Evolutionary conservation across 768 basidiomycete species (phyloP).

Genomic region (Collybiopsis luxurians): DNA sequence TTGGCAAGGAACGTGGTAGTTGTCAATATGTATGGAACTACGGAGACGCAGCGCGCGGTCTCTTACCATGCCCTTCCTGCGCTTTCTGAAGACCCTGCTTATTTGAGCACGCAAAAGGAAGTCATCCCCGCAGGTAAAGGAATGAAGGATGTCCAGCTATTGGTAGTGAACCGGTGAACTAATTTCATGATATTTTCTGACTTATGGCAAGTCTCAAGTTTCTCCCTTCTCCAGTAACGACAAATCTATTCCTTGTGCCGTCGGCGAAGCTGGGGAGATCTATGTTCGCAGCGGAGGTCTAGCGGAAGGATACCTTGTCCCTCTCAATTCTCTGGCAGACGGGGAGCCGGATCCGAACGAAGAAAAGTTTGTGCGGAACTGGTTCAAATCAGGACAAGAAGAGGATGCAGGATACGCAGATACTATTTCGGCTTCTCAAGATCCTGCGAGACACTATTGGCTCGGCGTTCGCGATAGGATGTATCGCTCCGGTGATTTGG

Average conservation of each 20-base stretch:
- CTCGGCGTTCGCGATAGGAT: slow-evolving; percentile 94
- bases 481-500: slow-evolving; percentile 97
- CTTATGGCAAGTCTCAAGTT: too few relatives aligned
- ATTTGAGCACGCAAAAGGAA: slow-evolving; percentile 92
- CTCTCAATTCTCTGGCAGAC: slow-evolving; percentile 79
- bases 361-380: slow-evolving; percentile 93
- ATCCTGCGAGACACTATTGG: slow-evolving; percentile 82
- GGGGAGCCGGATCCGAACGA: slow-evolving; percentile 65
- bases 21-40: slow-evolving; percentile 99
- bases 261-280: slow-evolving; percentile 98
- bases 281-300: slow-evolving; percentile 96
- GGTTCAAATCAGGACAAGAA: slow-evolving; percentile 57
- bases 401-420: not conserved
- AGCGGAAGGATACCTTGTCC: slow-evolving; percentile 91
- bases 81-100: slow-evolving; percentile 76
- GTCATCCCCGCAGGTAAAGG: slow-evolving; percentile 97
- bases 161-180: slow-evolving; percentile 75
- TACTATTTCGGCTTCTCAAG: slow-evolving; percentile 39
- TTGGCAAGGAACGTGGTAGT: slow-evolving; percentile 91
- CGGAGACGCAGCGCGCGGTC: slow-evolving; percentile 98
- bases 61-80: slow-evolving; percentile 95
- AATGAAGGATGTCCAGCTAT: slow-evolving; percentile 96
- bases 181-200: too few relatives aligned
- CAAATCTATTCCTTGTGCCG: slow-evolving; percentile 79
- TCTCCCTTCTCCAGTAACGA: slow-evolving; percentile 47